Base-by-base conservation (phyloP, 768 basidiomycete species). In the Vararia minispora region DNA sequence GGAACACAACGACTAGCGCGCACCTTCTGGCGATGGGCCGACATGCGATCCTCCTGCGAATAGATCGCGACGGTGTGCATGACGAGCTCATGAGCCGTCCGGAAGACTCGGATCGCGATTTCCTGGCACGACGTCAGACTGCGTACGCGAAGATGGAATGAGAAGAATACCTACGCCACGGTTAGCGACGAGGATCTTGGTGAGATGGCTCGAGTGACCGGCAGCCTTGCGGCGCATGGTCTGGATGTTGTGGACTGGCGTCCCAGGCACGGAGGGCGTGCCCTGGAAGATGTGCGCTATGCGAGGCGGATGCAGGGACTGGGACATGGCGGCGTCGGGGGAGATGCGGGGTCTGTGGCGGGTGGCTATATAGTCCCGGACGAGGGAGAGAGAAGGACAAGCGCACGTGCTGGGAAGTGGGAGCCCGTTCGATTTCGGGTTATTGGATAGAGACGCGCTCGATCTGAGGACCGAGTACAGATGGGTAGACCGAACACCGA, bases 41-140 rank as follows among this genome's bases (percentile, higher is more conserved):
- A 86, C 64, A 97, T 73, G 44, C 95, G 75, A 66, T 99, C 95
- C 64, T 99, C 95, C 55, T 70, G 86, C 8, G 94, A 98, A 65
- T 88, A 98, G 66, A 99, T 97, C 26, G 95, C 95, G 40, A 98
- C 95, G 33, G 92, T 95, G 59, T 92, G 89, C 92, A 98, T 95
- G 8, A 92, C 95, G 43, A 99, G 72, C 57, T 99, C 95, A 66
- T 99, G 95, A 35, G 95, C 87, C 1, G 92, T 97, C 53, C 92
- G 72, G 72, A 99, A 98, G 28, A 99, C 91, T 55, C 95, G 86
- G 52, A 99, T 90, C 21, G 95, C 95, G 60, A 99, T 99, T 83
- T 99, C 91, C 88, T 90, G 55, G n/a, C 26, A 45, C 16, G 35
- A 1, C 10, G 5, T 37, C 35, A 48, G 39, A n/a, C 8, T n/a